A percentile compares a stretch with the other conserved stretches of the same genome.
Conservation (phyloP, 228 moss, liverwort and hornwort genomes). For the Sphagnum magellanicum region DNA sequence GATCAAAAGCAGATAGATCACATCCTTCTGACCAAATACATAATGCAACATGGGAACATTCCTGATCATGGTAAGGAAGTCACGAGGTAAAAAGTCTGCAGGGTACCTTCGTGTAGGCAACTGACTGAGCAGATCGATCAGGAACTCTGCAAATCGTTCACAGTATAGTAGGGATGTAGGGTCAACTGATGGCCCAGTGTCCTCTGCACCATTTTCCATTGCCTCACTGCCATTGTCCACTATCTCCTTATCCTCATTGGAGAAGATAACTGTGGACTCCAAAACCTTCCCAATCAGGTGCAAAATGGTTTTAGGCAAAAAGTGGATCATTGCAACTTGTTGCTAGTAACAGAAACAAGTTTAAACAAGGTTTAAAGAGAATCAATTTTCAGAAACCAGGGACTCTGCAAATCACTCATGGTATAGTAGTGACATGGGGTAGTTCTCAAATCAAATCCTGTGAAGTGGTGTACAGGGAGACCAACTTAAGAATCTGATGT, state of each 20-base stretch:
- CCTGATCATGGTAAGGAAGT: no score
- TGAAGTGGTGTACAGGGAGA: not conserved
- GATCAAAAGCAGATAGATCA: no score
- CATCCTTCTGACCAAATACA: no score
- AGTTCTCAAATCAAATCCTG: no score
- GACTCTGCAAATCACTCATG: no score
- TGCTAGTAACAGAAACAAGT: no score
- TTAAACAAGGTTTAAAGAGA: no score
- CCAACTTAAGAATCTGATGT: not conserved
- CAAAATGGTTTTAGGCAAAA: not conserved
- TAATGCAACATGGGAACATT: no score
- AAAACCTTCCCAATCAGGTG: slow-evolving; percentile 22
- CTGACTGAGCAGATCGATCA: slow-evolving; percentile 94
- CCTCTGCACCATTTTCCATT: slow-evolving; percentile 8
- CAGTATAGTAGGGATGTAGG: slow-evolving; percentile 76
- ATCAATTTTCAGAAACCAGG: no score
- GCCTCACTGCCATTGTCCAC: slow-evolving; percentile 11
- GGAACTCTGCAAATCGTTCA: slow-evolving; percentile 93
- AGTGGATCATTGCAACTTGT: no score
- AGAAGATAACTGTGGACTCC: slow-evolving; percentile 41
- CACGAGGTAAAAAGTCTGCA: no score
- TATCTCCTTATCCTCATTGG: slow-evolving; percentile 20
- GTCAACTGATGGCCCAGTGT: slow-evolving; percentile 27
- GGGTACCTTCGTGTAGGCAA: slow-evolving; percentile 66
- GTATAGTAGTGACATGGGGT: no score